Base-by-base conservation (phyloP, 1,284 basidiomycete genomes). In the Sanghuangporus baumii region DNA sequence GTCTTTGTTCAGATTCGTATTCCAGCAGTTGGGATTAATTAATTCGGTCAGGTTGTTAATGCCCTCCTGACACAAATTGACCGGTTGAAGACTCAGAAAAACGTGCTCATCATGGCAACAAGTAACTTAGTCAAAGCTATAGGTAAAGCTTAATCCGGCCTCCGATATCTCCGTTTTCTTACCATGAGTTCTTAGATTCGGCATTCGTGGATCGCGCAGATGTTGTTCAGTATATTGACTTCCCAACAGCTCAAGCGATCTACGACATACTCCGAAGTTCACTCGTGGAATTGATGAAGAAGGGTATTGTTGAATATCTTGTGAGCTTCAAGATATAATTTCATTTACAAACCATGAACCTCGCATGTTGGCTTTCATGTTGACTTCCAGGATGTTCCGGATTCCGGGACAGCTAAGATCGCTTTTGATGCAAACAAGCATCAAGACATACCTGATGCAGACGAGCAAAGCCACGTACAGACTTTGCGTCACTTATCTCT, bases 171-270 rank as follows among this genome's bases (percentile, higher is more conserved):
- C 16, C 38, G 12, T 14, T 41, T 26, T n/a, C 31, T 54, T 40
- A 57, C 0, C 47, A 26, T 31, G 47, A 46, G 9, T 55, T 26
- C 36, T 50, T 68, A 96, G 96, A 99, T 72, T 86, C 86, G 52
- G 97, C 96, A 0, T 99, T 98, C 71, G 86, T 98, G 59, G 97
- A 99, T 72, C 88, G 97, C 52, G 97, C 96, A 11, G 97, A 99
- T 71, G 94, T 99, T 63, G 87, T 96, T 54, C 95, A 98, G 79
- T 97, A 94, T 71, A 84, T 98, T 41, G 95, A 95, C 64, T 81
- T 94, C 6, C 96, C 96, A 0, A 87, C 94, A 3, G 82, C 88
- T 3, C 87, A 95, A 68, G 96, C 96, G 0, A 85, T 98, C 57
- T 98, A 98, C 74, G 93, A 93, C 75, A 98, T 99, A 66, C 76